Conservation (phyloP, 331 rosid species). For the Pyracantha coccinea region DNA sequence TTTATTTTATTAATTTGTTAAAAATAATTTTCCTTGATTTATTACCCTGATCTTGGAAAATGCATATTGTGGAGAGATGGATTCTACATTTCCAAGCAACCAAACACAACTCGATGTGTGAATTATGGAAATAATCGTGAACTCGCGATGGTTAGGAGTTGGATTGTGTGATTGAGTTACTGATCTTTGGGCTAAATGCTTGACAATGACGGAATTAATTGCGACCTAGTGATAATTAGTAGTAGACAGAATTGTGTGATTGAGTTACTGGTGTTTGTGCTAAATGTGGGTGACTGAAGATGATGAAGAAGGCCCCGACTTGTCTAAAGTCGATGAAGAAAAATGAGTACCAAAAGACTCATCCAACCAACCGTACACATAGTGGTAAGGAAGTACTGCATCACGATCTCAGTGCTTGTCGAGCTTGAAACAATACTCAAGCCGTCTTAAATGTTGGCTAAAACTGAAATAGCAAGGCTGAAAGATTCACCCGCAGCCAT, state of each 20-base stretch:
- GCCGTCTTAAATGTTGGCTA: too few species aligned
- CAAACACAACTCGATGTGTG: background rate
- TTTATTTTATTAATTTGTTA: background rate
- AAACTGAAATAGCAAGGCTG: too few species aligned
- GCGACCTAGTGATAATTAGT: background rate
- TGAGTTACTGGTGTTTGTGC: constrained; percentile 14
- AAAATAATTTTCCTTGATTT: background rate
- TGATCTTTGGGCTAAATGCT: constrained; percentile 25
- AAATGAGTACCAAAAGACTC: too few species aligned
- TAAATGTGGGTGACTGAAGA: constrained; percentile 26
- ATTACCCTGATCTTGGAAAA: background rate
- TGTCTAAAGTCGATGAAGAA: too few species aligned
- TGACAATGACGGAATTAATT: too few species aligned
- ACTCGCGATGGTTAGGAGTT: background rate
- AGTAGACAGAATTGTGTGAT: background rate
- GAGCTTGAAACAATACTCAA: too few species aligned
- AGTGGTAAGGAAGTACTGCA: too few species aligned
- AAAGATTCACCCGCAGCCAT: too few species aligned
- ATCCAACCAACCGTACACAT: constrained; percentile 23
- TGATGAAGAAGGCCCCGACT: too few species aligned
- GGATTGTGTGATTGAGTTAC: constrained; percentile 5
- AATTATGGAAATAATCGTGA: background rate
- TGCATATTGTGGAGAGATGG: background rate
- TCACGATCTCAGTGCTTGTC: too few species aligned
- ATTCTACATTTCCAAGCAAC: background rate